Evolutionary conservation across 768 basidiomycete species (phyloP).

Genomic region (Lentinula aciculospora): DNA sequence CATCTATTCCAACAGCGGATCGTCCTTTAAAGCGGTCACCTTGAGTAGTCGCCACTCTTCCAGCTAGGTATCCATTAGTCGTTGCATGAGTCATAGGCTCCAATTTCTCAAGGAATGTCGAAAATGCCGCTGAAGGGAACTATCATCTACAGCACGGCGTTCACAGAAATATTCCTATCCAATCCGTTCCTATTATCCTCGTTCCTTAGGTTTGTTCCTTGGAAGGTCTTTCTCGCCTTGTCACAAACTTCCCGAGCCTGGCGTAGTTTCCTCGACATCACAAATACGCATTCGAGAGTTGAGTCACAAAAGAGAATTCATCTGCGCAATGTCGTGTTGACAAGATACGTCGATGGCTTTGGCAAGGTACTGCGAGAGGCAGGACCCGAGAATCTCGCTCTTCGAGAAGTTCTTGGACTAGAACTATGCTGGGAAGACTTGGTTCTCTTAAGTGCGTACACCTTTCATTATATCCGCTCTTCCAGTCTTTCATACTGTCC

Average conservation of each 20-base stretch:
- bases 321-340: conserved; percentile 33
- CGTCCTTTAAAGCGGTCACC: neutral
- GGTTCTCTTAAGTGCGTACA: conserved; percentile 56
- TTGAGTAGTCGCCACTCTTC: neutral
- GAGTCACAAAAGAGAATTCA: conserved; percentile 7
- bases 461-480: conserved; percentile 10
- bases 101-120: neutral
- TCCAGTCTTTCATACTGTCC: neutral
- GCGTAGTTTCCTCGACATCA: conserved; percentile 21
- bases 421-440: conserved; percentile 52
- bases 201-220: conserved; percentile 28
- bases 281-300: neutral
- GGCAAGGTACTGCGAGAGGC: conserved; percentile 28
- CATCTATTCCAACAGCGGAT: neutral
- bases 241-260: conserved; percentile 28
- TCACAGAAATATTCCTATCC: neutral
- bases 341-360: conserved; percentile 58
- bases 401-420: conserved; percentile 24
- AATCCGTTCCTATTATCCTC: conserved; percentile 19
- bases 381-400: conserved; percentile 25
- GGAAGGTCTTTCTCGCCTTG: conserved; percentile 34
- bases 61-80: neutral
- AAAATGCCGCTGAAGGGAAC: neutral
- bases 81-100: neutral
- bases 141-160: neutral